Evolutionary conservation across 257 asterid genomes (phyloP), one percentile per base, ranked within the genome.

Genomic region (Fraxinus pennsylvanica): DNA sequence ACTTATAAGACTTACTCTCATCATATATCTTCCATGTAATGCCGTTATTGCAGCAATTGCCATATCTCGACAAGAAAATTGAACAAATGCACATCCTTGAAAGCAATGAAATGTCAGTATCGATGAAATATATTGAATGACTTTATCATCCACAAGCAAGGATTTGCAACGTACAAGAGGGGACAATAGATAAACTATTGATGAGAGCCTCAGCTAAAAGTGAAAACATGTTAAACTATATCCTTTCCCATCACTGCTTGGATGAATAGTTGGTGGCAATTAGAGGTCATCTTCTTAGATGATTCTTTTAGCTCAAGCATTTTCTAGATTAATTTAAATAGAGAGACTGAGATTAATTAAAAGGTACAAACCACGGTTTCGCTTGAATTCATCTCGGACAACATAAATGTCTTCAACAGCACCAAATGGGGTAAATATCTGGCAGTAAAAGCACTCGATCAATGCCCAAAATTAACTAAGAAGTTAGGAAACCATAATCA

Each of bases 391-490:
- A 86, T 92, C 94, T 21, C 81, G 87, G 65, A 93, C 90, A 29
- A 95, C 65, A 82, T 61, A 95, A 74, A 95, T 39, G 68, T 91
- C 97, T 86, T 93, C 97, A 85, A 95, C 74, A 59, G 84, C 73
- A 78, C 99, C 99, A 68, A 83, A 93, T 43, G 91, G 94, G 52
- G 96, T 86, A 83, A 95, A 93, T 84, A 95, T 88, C 98, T 94
- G 92, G 35, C 80, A 77, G 47, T 50, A 85, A 71, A 82, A 84
- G 41, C 77, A 80, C 57, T 67, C 68, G 72, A 61, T 76, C 75
- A 87, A 75, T 78, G 71, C 69, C 45, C 59, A 54, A 69, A 76
- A 80, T 63, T 17, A 68, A 75, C 29, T 25, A 61, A 72, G 39
- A 76, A 36, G 36, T 67, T 52, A 47, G 15, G 50, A 52, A 78